phyloP scores from a whole-genome alignment of 345 rosid genomes.

The Cardiospermum halicacabum region DNA sequence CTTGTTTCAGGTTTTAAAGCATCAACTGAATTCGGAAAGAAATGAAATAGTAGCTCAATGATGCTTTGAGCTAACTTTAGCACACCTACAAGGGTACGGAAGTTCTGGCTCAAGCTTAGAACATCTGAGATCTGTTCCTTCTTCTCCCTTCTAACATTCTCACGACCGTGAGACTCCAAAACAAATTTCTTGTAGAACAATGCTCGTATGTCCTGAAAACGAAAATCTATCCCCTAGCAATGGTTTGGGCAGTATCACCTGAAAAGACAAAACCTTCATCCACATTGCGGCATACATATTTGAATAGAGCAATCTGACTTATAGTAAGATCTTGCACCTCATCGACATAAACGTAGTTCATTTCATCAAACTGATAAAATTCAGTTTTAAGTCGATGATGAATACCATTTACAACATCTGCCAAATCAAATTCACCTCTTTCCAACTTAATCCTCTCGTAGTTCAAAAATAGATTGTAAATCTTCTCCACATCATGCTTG shows the following conservation, averaged over 20 bases:
- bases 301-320: constrained; percentile 50
- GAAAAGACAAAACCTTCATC: constrained; percentile 48
- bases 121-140: constrained; percentile 35
- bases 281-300: constrained; percentile 33
- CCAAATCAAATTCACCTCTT: constrained; percentile 46
- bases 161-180: neutral
- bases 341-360: constrained; percentile 54
- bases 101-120: constrained; percentile 41
- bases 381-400: constrained; percentile 31
- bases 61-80: constrained; percentile 49
- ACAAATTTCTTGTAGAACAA: constrained; percentile 42
- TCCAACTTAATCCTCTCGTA: constrained; percentile 42
- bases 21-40: constrained; percentile 36
- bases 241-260: constrained; percentile 30
- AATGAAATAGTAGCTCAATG: constrained; percentile 40
- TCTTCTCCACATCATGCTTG: constrained; percentile 19
- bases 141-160: constrained; percentile 3
- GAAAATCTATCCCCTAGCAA: constrained; percentile 41
- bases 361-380: constrained; percentile 23
- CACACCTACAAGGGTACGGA: constrained; percentile 48
- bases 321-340: constrained; percentile 63
- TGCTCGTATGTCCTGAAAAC: constrained; percentile 42
- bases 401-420: constrained; percentile 53
- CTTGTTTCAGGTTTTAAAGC: constrained; percentile 34
- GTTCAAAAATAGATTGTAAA: constrained; percentile 34